phyloP scores from a whole-genome alignment of 176 grass and related monocot species.

The Cymbopogon citratus region DNA sequence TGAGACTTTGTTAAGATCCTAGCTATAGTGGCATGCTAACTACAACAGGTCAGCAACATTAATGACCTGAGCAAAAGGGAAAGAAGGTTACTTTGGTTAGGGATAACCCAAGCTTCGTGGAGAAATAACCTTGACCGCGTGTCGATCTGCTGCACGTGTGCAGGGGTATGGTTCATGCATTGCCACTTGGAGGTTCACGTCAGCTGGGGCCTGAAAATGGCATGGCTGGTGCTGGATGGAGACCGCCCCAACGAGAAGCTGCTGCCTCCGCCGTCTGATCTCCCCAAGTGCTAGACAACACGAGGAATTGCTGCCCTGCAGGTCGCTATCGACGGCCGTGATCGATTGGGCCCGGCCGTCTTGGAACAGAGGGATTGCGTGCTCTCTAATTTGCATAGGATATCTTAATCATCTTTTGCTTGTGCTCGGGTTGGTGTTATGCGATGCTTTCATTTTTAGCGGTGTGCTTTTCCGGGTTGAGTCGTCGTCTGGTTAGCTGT shows the following conservation, averaged over 20 bases:
- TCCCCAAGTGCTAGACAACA: slow-evolving; percentile 58
- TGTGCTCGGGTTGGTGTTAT: slow-evolving; percentile 29
- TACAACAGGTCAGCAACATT: background rate
- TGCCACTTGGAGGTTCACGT: slow-evolving; percentile 82
- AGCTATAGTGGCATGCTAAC: background rate
- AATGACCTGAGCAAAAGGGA: background rate
- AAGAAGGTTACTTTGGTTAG: background rate
- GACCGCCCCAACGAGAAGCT: slow-evolving; percentile 56
- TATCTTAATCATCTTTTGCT: slow-evolving; percentile 25
- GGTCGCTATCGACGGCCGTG: background rate
- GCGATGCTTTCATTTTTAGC: background rate
- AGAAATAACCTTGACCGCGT: background rate
- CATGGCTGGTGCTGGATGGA: slow-evolving; percentile 74
- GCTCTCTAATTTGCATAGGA: slow-evolving; percentile 10
- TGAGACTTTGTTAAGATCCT: background rate
- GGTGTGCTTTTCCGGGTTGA: slow-evolving; percentile 1
- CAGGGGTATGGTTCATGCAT: slow-evolving; percentile 88
- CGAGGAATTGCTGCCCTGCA: background rate
- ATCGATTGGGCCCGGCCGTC: background rate
- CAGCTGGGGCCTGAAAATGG: slow-evolving; percentile 89
- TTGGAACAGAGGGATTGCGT: slow-evolving; percentile 20
- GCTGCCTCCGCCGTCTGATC: slow-evolving; percentile 67
- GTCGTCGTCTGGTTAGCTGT: slow-evolving; percentile 32
- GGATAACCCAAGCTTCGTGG: background rate
- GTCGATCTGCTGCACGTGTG: background rate